Evolutionary conservation across 75 land plant species (phyloP), one percentile per base, ranked within the genome.

Genomic region (Selaginella tamariscina): DNA sequence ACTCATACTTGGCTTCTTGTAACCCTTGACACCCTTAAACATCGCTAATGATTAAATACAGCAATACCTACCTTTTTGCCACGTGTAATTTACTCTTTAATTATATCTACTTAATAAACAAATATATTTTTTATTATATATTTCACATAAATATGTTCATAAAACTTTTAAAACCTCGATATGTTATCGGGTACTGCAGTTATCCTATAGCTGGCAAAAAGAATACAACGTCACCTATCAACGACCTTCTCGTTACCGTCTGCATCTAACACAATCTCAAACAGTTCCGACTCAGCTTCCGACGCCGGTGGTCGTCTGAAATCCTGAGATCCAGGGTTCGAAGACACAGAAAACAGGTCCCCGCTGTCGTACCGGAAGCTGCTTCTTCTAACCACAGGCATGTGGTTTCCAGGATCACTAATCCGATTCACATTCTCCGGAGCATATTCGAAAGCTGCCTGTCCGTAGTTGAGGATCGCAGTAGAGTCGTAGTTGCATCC

Each of bases 391-490:
- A 15, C 11, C 11, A 5, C 5, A 15, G 49, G 49, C 49, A 5
- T 39, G 49, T 39, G 49, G 15, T 39, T 39, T 39, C 49, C 49
- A 39, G 95, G 95, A 56, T 89, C 80, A 13, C 84, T 56, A 21
- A 81, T 83, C 27, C 95, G 44, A 1, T 70, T 67, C 0, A 65
- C 66, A 71, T 89, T 89, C 8, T 83, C 87, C 0, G 79, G 87
- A 2, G 54, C 65, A 33, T 82, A 89, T 32, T 68, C 75, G 72
- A 89, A 89, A 0, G 31, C 33, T 1, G 77, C 68, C 71, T 89
- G 95, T 0, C 90, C 90, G 26, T 82, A 28, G 65, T 89, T 89
- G 0, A 81, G 85, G 28, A 81, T 60, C 24, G 86, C 67, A 39
- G 76, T 72, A 29, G 77, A 72, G 31, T 86, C 87, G 30, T 32